Conservation (phyloP, 1,284 basidiomycete genomes). For the Ceratobasidium theobromae region DNA sequence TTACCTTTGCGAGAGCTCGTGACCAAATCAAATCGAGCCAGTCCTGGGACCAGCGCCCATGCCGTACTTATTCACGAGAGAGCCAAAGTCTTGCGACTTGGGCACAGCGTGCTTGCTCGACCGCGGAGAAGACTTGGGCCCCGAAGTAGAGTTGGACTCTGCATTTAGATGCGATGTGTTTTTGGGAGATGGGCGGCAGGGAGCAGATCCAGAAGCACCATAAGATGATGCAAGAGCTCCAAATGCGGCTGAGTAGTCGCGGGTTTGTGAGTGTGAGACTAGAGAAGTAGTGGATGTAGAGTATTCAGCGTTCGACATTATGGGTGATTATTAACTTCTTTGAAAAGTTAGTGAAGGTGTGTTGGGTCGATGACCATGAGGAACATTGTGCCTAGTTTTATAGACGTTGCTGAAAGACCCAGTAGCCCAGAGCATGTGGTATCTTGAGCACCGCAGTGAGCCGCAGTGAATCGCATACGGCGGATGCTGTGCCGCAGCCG, state of each 20-base stretch:
- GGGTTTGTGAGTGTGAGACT: background rate
- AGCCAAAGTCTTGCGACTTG: conserved; percentile 10
- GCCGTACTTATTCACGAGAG: conserved; percentile 24
- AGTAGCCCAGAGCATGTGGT: too few species aligned
- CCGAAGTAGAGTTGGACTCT: background rate
- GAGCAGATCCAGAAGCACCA: conserved; percentile 14
- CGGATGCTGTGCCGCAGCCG: too few species aligned
- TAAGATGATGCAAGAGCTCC: conserved; percentile 13
- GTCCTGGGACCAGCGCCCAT: background rate
- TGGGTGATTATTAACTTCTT: too few species aligned
- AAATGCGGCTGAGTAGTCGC: conserved; percentile 23
- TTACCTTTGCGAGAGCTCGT: background rate
- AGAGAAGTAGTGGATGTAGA: background rate
- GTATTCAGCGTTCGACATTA: conserved; percentile 15
- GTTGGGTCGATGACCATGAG: too few species aligned
- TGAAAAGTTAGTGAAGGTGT: too few species aligned
- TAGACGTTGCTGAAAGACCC: background rate
- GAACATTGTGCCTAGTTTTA: background rate
- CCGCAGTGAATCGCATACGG: too few species aligned
- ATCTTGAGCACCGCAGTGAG: too few species aligned
- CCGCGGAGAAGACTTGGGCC: background rate
- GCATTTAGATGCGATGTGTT: conserved; percentile 12
- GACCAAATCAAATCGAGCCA: background rate
- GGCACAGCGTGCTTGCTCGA: background rate
- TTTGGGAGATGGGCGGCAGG: conserved; percentile 12